phyloP scores from a whole-genome alignment of 2,329 filamentous ascomycete species.

The Fusarium bactridioides region DNA sequence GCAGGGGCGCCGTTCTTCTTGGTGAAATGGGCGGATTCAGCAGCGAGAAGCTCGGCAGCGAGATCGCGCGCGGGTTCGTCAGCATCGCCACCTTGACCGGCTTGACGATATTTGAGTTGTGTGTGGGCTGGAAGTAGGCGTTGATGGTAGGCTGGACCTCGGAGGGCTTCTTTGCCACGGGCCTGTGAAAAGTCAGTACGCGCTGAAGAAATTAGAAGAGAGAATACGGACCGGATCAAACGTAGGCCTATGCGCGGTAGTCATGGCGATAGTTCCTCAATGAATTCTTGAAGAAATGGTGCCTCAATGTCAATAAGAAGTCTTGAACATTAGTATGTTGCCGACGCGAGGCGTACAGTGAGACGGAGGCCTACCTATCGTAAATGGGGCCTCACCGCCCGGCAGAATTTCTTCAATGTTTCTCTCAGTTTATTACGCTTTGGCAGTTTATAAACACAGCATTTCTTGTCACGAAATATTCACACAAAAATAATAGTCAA shows the following conservation, averaged over 20 bases:
- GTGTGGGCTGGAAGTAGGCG: conserved; percentile 93
- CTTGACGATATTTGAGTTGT: conserved; percentile 83
- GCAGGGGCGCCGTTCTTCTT: conserved; percentile 72
- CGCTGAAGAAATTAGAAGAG: background rate
- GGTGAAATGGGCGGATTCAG: conserved; percentile 86
- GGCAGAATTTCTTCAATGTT: conserved; percentile 55
- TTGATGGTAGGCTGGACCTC: conserved; percentile 95
- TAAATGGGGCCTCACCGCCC: conserved; percentile 51
- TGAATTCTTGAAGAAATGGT: background rate
- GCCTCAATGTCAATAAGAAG: background rate
- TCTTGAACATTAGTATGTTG: background rate
- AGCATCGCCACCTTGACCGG: conserved; percentile 88
- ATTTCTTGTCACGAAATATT: conserved; percentile 7
- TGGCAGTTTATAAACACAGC: background rate
- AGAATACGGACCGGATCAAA: conserved; percentile 81
- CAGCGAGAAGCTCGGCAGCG: conserved; percentile 86
- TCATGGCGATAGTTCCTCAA: conserved; percentile 55
- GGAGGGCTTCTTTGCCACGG: conserved; percentile 91
- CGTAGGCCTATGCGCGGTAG: conserved; percentile 81
- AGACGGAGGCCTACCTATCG: conserved; percentile 7
- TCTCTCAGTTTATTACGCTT: conserved; percentile 15
- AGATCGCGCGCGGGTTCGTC: conserved; percentile 75
- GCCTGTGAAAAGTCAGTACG: conserved; percentile 63
- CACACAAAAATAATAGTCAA: conserved; percentile 38
- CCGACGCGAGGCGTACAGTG: conserved; percentile 1